Evolutionary conservation across 768 basidiomycete species (phyloP), one percentile per base, ranked within the genome.

Genomic region (Lactifluus piperatus): DNA sequence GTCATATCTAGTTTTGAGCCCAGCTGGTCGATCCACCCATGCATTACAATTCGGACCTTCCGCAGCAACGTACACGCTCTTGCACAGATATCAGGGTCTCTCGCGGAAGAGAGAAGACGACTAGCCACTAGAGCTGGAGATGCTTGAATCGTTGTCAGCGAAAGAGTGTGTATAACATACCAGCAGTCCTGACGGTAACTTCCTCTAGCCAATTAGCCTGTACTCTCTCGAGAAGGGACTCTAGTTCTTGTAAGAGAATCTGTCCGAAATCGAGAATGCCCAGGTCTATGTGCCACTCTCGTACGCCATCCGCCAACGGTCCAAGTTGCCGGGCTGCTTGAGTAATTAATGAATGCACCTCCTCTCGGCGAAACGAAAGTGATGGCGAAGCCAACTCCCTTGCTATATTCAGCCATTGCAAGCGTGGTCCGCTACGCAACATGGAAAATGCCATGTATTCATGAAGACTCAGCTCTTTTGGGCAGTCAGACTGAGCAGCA

Each of bases 391-490:
- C 43, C 20, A 44, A 4, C 11, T 44, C 43, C 22, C 43, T 22
- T 13, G 43, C 4, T 24, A 44, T 74, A 54, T 81, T 81, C 39
- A 74, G 68, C 79, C 79, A 81, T 51, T 81, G 80, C 0, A 82
- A 58, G 1, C 55, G 65, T 0, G 69, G 56, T 0, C 80, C 81
- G 41, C 74, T 72, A 8, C 81, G 77, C 37, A 82, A 60, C 49
- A 70, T 68, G 16, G 72, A 75, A 49, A 80, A 81, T 0, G 76
- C 71, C 14, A 75, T 68, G 30, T 70, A 76, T 58, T 81, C 80
- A 29, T 81, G 78, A 1, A 78, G 57, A 8, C 43, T 44, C 9
- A 24, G 8, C 43, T 44, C 43, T 4, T 24, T 16, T 11, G 43
- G 43, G n/a, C 43, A 44, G 11, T 63, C 71, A 20, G 81, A 66